A percentile compares a stretch with the other conserved stretches of the same genome.
phyloP scores from a whole-genome alignment of 192 early-diverging fungal species.

The Linnemannia elongata region DNA sequence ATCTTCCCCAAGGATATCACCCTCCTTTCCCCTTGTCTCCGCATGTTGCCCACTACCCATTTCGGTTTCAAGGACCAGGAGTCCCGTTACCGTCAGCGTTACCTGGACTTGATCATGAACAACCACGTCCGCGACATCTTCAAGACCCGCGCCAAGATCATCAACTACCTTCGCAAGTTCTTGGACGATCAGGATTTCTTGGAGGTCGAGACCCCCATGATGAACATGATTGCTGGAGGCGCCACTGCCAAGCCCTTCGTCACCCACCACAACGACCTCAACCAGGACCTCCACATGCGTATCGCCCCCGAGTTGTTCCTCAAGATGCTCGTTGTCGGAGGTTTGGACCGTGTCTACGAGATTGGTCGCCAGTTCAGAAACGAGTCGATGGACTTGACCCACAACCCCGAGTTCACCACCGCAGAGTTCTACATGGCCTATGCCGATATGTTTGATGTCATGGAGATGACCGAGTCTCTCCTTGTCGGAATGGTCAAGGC shows the following conservation, averaged over 20 bases:
- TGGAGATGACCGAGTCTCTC: constrained; percentile 93
- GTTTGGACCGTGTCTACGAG: constrained; percentile 98
- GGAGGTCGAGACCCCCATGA: constrained; percentile 99
- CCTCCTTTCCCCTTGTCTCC: constrained; percentile 94
- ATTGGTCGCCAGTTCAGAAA: constrained; percentile 99
- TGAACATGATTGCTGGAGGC: constrained; percentile 98
- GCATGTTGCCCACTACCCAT: constrained; percentile 95
- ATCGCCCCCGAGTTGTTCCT: constrained; percentile 98
- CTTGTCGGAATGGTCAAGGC: constrained; percentile 95
- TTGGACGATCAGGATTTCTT: constrained; percentile 96
- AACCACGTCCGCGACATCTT: constrained; percentile 95
- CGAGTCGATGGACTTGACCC: constrained; percentile 97
- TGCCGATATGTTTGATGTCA: constrained; percentile 96
- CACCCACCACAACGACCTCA: constrained; percentile 99
- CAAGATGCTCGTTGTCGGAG: constrained; percentile 98
- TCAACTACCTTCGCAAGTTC: constrained; percentile 96
- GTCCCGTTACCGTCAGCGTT: constrained; percentile 96
- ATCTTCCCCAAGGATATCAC: constrained; percentile 92
- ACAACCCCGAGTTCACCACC: constrained; percentile 99
- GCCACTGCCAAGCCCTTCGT: constrained; percentile 99
- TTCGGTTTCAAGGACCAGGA: constrained; percentile 99
- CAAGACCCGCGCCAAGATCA: constrained; percentile 90
- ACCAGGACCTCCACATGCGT: constrained; percentile 99
- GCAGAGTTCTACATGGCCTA: constrained; percentile 99
- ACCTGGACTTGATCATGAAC: constrained; percentile 99